Conservation (phyloP, 2,329 filamentous ascomycete species). For the Setomelanomma holmii region DNA sequence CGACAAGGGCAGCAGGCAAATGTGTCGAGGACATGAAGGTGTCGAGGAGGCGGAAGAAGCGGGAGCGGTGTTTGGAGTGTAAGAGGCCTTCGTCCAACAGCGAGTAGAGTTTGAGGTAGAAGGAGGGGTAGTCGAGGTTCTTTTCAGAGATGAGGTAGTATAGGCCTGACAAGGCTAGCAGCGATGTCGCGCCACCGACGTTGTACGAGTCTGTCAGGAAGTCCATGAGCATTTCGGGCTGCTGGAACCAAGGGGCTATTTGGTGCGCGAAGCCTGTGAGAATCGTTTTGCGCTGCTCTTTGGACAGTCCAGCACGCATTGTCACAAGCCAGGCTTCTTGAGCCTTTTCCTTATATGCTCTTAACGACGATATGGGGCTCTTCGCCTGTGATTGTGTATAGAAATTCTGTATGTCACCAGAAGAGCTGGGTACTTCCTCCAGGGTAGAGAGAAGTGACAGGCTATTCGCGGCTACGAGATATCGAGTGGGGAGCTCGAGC, state of each 20-base stretch:
- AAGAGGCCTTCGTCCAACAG: slow-evolving; percentile 84
- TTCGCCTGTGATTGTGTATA: slow-evolving; percentile 72
- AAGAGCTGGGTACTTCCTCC: slow-evolving; percentile 72
- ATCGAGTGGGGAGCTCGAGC: slow-evolving; percentile 25
- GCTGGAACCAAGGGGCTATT: slow-evolving; percentile 88
- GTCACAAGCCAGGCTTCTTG: slow-evolving; percentile 88
- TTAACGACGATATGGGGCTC: slow-evolving; percentile 65
- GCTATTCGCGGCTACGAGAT: slow-evolving; percentile 55
- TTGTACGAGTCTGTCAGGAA: slow-evolving; percentile 96
- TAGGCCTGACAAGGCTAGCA: slow-evolving; percentile 88
- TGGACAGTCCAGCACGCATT: slow-evolving; percentile 70
- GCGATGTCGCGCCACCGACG: slow-evolving; percentile 81
- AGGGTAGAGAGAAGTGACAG: slow-evolving; percentile 71
- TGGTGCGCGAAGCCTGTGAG: slow-evolving; percentile 76
- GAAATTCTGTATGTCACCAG: slow-evolving; percentile 72
- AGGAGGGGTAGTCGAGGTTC: slow-evolving; percentile 94
- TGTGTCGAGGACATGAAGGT: slow-evolving; percentile 91
- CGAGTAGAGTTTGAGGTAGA: slow-evolving; percentile 93
- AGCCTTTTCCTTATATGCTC: slow-evolving; percentile 77
- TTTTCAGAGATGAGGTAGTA: slow-evolving; percentile 94
- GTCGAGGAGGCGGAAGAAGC: slow-evolving; percentile 90
- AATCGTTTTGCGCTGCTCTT: slow-evolving; percentile 79
- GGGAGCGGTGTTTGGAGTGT: slow-evolving; percentile 91
- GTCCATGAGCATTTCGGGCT: slow-evolving; percentile 90
- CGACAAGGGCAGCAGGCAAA: slow-evolving; percentile 86